Conservation (phyloP, 495 filamentous ascomycete species). For the Lineolata rhizophorae region DNA sequence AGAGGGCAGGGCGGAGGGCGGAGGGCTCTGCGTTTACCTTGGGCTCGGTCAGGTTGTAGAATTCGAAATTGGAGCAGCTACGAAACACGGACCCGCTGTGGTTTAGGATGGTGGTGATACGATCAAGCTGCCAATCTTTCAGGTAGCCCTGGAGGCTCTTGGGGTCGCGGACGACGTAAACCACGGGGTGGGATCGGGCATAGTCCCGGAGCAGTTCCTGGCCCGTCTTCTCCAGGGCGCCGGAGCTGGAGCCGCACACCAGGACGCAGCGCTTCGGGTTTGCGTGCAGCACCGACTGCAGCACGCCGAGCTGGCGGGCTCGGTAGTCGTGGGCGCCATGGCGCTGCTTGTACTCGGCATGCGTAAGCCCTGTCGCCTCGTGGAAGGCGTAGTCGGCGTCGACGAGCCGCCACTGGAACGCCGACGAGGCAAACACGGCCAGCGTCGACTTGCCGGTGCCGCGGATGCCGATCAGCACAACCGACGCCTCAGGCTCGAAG, state of each 20-base stretch:
- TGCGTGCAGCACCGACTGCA: constrained; percentile 42
- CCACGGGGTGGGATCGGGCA: constrained; percentile 39
- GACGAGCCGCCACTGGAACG: constrained; percentile 44
- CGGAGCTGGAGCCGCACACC: constrained; percentile 43
- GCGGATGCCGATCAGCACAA: constrained; percentile 53
- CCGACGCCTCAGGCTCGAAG: constrained; percentile 41
- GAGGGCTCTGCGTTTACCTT: too few species aligned
- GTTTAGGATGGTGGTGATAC: constrained; percentile 23
- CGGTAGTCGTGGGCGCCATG: constrained; percentile 39
- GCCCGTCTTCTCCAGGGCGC: constrained; percentile 23
- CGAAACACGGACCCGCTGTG: constrained; percentile 32
- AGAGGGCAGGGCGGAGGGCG: constrained; percentile 4
- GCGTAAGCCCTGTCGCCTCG: constrained; percentile 37
- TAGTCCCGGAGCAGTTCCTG: constrained; percentile 22
- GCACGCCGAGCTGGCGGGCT: constrained; percentile 35
- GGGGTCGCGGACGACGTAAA: constrained; percentile 50
- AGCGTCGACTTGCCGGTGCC: constrained; percentile 60
- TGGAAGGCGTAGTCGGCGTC: constrained; percentile 53
- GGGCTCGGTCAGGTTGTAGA: constrained; percentile 50
- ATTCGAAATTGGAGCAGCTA: constrained; percentile 56
- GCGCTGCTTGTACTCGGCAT: constrained; percentile 34
- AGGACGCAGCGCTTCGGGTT: constrained; percentile 47
- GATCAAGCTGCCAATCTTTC: constrained; percentile 33
- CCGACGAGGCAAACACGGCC: constrained; percentile 53
- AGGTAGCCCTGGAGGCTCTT: constrained; percentile 41